These are phyloP conservation scores for Botrytis byssoidea DNA, from an alignment of 2,329 filamentous ascomycete species.

Conservation along the genomic window DNA sequence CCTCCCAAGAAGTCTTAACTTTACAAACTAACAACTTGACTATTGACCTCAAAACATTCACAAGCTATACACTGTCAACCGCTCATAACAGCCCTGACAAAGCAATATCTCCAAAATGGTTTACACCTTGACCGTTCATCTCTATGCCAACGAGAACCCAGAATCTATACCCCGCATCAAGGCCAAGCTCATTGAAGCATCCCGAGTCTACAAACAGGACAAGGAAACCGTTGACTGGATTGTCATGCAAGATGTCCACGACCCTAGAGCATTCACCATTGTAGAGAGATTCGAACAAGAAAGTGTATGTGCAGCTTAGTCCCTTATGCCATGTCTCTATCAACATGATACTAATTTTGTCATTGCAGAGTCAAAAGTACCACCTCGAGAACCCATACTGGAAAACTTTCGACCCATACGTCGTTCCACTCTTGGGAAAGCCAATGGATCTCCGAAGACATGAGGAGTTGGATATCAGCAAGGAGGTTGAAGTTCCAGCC, in stretches of 20 bases:
- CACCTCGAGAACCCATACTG: constrained; percentile 51
- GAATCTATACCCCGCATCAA: constrained; percentile 65
- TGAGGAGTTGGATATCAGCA: constrained; percentile 63
- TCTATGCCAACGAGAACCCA: constrained; percentile 66
- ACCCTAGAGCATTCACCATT: constrained; percentile 69
- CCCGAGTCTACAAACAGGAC: constrained; percentile 68
- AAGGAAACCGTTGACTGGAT: constrained; percentile 69
- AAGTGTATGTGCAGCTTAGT: constrained; percentile 45
- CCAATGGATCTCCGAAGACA: constrained; percentile 68
- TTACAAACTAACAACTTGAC: not conserved
- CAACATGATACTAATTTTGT: constrained; percentile 1
- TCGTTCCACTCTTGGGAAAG: constrained; percentile 64
- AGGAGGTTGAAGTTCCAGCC: constrained; percentile 45
- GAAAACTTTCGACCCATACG: constrained; percentile 72
- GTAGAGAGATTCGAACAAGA: constrained; percentile 72
- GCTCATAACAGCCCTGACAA: not conserved
- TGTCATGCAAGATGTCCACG: constrained; percentile 72
- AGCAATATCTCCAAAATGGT: constrained; percentile 51
- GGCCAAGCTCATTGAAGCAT: constrained; percentile 73
- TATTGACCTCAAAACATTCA: not conserved
- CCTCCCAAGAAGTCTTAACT: not conserved
- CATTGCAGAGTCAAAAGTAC: constrained; percentile 54
- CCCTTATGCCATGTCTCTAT: constrained; percentile 25
- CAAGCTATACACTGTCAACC: not conserved
- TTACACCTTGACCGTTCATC: constrained; percentile 67